These are phyloP conservation scores for Annulohypoxylon truncatum DNA, from an alignment of 2,329 filamentous ascomycete genomes.

Conservation along the genomic window DNA sequence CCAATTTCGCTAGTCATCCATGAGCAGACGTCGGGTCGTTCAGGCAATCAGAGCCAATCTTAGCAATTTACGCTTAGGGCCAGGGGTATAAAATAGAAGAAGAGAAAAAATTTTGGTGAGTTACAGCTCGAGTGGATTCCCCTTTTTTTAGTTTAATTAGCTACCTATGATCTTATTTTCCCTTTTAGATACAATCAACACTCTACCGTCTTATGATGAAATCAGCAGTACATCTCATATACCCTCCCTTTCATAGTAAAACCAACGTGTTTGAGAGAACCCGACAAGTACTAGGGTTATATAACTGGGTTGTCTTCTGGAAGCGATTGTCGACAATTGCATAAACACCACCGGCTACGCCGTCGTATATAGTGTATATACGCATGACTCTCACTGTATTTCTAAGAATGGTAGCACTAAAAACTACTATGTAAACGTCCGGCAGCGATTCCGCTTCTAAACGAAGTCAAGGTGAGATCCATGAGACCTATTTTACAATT, in stretches of 20 bases:
- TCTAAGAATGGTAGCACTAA: conserved; percentile 9
- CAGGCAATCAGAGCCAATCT: conserved; percentile 39
- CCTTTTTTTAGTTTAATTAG: conserved; percentile 40
- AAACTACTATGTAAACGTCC: conserved; percentile 16
- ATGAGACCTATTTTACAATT: neutral
- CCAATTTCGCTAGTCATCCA: conserved; percentile 57
- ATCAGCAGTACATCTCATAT: conserved; percentile 16
- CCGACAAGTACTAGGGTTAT: conserved; percentile 2
- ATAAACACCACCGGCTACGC: conserved; percentile 27
- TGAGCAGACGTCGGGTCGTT: conserved; percentile 40
- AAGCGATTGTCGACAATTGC: conserved; percentile 16
- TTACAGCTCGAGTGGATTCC: conserved; percentile 39
- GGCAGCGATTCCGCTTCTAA: conserved; percentile 26
- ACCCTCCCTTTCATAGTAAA: neutral
- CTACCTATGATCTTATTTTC: conserved; percentile 41
- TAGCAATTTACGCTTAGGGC: conserved; percentile 39
- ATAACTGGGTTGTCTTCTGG: neutral
- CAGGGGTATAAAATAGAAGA: conserved; percentile 37
- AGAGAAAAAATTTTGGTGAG: conserved; percentile 33
- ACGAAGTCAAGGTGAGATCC: conserved; percentile 13
- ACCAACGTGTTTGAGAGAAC: neutral
- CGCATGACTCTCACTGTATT: conserved; percentile 18
- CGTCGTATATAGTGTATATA: conserved; percentile 29
- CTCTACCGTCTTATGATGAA: conserved; percentile 22
- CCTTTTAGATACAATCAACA: conserved; percentile 28